Evolutionary conservation across 371 early-diverging fungal genomes (phyloP), one percentile per base, ranked within the genome.

Genomic region (Smittium culicis): DNA sequence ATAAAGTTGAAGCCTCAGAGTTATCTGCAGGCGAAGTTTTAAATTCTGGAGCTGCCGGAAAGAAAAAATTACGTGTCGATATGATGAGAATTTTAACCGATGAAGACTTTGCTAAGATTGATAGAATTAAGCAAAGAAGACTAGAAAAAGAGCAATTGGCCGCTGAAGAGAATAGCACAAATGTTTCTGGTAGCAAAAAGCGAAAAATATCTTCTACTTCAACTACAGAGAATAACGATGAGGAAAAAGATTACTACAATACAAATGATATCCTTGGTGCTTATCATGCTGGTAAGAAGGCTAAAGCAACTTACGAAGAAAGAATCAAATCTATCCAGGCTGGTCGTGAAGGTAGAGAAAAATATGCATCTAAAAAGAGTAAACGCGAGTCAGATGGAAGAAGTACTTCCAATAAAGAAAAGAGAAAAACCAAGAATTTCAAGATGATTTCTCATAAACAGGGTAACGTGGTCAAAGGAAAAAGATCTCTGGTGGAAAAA

Each of bases 401-500:
- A 64, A 87, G 86, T 57, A 81, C 88, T 25, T 91, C 94, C 62
- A 95, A 96, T 80, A 85, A 77, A 73, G 93, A 93, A 70, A 97
- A 96, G 85, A 72, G 86, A 69, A 90, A 89, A 80, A 90, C 88
- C 70, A 97, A 97, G 88, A 85, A 87, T 75, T 91, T 87, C 71
- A 85, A 86, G 82, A 98, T 98, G 98, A 82, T 96, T 65, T 82
- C 89, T 35, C 97, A 98, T 79, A 94, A 94, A 79, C 82, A 83
- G 61, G 79, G 83, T 59, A 88, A 92, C 20, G 74, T 84, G n/a
- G 80, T 79, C 57, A 97, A 96, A 80, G 81, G 85, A 67, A 91
- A 87, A 79, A 80, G 86, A 67, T 76, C 78, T 30, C 77, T 75
- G 64, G 74, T 74, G 32, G 73, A 75, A 55, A 75, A 75, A 69